Base-by-base conservation (phyloP, 495 filamentous ascomycete species). In the Hypomontagnella monticulosa region DNA sequence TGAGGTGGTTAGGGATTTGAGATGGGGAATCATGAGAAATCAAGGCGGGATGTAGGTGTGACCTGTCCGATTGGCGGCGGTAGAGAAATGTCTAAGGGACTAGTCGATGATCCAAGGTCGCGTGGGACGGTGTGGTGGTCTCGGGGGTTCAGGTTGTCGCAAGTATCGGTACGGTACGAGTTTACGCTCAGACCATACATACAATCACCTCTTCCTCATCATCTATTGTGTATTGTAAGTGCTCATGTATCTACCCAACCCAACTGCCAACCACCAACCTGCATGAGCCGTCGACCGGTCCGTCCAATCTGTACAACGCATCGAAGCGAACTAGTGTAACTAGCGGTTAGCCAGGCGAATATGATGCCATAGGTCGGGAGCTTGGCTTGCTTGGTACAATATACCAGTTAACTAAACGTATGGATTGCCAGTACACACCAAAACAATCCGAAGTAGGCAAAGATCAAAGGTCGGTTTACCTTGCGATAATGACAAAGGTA, bases 21-120 rank as follows among this genome's bases (percentile, higher is more conserved):
- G 20, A 57, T 41, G 38, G 41, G 60, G 19, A 50, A 52, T 20
- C 57, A 54, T 36, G 30, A n/a, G 55, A 61, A 49, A 19, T 8
- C 54, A 57, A 43, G 50, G 54, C 58, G 56, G 48, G 48, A 69
- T 49, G 50, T 37, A 63, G 49, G 57, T 58, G 52, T 69, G 60
- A 63, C 60, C 66, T 56, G 59, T 69, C 66, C 60, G 60, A 69
- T 69, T 69, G 66, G 66, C 49, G 49, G 65, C 55, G 27, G 53
- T 54, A 37, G 23, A 54, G 32, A 58, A 18, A 20, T 18, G 15
- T 58, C 16, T 55, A 59, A 67, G 58, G 65, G 59, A 59, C 60
- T 49, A 56, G 66, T 69, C 56, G 66, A 69, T 69, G 66, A 64
- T 69, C 60, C 34, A 2, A 58, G 47, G 66, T 64, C 66, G 66